These are phyloP conservation scores for Colletotrichum endophyticum DNA, from an alignment of 2,329 filamentous ascomycete genomes.

Conservation along the genomic window DNA sequence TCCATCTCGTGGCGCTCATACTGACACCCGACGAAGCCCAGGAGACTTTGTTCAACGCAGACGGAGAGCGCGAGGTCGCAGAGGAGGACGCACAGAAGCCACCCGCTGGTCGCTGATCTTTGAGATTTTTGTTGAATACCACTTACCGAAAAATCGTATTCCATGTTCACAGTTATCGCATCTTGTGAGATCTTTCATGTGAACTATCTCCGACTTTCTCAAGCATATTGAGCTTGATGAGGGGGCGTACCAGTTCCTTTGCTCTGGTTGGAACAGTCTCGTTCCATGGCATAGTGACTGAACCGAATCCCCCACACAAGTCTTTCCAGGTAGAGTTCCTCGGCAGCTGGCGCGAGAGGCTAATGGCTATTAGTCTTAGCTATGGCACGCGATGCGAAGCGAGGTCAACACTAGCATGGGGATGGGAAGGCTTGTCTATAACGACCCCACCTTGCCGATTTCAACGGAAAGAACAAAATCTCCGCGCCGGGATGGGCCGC, in stretches of 20 bases:
- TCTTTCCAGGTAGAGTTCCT: background rate
- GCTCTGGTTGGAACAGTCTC: background rate
- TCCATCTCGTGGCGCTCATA: background rate
- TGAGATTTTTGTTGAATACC: background rate
- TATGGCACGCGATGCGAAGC: background rate
- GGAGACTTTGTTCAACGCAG: conserved; percentile 61
- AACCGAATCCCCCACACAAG: background rate
- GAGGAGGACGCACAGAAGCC: conserved; percentile 53
- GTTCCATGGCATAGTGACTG: background rate
- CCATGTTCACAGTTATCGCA: background rate
- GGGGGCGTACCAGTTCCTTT: background rate
- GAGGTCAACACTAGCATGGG: background rate
- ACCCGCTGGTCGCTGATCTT: background rate
- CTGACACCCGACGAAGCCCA: conserved; percentile 52
- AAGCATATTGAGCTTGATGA: background rate
- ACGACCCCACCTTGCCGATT: background rate
- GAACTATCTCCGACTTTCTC: background rate
- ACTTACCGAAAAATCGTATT: background rate
- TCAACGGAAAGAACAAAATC: background rate
- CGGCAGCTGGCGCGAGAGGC: background rate
- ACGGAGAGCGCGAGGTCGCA: conserved; percentile 45
- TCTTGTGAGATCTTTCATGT: background rate
- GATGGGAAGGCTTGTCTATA: background rate
- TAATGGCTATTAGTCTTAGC: background rate
- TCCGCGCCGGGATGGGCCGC: background rate